Evolutionary conservation across 192 early-diverging fungal species (phyloP), one percentile per base, ranked within the genome.

Genomic region (Haplosporangium gracile): DNA sequence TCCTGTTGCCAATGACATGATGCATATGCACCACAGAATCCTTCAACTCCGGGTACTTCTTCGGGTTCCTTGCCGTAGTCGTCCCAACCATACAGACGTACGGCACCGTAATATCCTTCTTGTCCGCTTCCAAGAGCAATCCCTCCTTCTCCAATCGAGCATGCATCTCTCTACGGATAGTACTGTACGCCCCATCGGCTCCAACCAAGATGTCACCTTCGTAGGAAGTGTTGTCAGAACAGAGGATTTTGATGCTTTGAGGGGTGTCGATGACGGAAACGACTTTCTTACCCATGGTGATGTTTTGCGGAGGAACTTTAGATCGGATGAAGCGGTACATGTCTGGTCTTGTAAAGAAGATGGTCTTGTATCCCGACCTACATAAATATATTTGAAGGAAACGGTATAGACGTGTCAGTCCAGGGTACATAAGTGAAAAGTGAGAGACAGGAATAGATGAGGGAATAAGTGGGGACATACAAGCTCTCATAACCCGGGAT

Each of bases 241-340:
- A 72, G 4, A 26, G 40, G 24, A 72, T 72, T 26, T 26, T 72
- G 38, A 72, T 26, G 16, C 16, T 42, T 26, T 72, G 20, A 24
- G 38, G 18, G 4, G n/a, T 22, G 39, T 39, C 36, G 40, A 42
- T 16, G 42, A 72, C 42, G 34, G 68, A 70, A 15, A 70, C 34
- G 38, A 70, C 13, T n/a, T 72, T 72, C 10, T 42, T 38, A 11
- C 42, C 70, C 70, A 72, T 15, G 24, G 39, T 72, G 70, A 72
- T 72, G 39, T 72, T 72, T 20, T 38, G 22, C 6, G 24, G 18
- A 3, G 70, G 36, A 4, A 71, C 40, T 40, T 71, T 24, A 24
- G 13, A 36, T 39, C 34, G 22, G 36, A 71, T 40, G 22, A 71
- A 22, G 0, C 11, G 11, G 38, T 71, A 40, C 36, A 71, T 34